Evolutionary conservation across 164 flowering plant species (phyloP), one percentile per base, ranked within the genome.

Genomic region (Magnolia changhungtana): DNA sequence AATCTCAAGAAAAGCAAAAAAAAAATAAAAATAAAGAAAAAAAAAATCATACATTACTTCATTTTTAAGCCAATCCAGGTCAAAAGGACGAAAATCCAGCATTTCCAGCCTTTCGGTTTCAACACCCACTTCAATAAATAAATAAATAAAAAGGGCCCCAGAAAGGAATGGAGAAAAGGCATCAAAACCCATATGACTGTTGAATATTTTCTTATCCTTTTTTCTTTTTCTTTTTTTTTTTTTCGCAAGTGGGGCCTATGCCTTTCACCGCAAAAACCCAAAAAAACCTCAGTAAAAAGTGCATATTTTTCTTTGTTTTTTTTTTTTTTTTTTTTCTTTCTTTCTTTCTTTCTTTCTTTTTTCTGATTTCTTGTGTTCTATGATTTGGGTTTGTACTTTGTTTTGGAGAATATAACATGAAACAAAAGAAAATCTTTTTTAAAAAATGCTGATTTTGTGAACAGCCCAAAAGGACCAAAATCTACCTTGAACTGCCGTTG

Each of bases 141-240:
- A 49, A 64, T 55, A 52, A 52, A 52, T 14, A 16, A 55, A 55
- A 55, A 11, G 45, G 45, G 19, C 1, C 79, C 84, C 84, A 81
- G 69, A 72, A 73, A 77, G 73, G 77, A 65, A 78, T 80, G 77
- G 75, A 68, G 76, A 74, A 75, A 75, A 67, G 74, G 73, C 79
- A 79, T 79, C 84, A 82, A 79, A 79, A 75, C 2, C 84, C 82
- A 78, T 58, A 63, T 69, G 77, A 81, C 79, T 18, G 70, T 75
- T 64, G 61, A 67, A 61, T 65, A 67, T 75, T 75, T 80, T 70
- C 77, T 74, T 72, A 49, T 51, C 64, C 61, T 49, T 21, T 21
- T 37, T 37, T 23, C 18, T 24, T 23, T 71, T 37, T 63, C 16
- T 51, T 78, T 72, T 55, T 55, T 51, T 78, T 72, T 55, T 55